Base-by-base conservation (phyloP, 2,329 filamentous ascomycete genomes). In the Scedosporium aurantiacum region DNA sequence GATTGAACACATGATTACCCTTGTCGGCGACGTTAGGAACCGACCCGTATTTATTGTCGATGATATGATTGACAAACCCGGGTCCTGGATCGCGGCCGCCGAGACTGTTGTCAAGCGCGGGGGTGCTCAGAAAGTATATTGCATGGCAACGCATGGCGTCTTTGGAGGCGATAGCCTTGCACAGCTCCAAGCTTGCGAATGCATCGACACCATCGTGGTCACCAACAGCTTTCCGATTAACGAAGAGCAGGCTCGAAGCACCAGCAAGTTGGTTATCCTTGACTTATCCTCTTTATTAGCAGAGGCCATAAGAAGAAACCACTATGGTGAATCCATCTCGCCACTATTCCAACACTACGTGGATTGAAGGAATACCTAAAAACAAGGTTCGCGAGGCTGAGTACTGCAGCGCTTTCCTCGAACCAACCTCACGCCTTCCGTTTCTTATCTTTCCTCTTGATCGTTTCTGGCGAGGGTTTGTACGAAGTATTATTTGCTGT, bases 21-120 rank as follows among this genome's bases (percentile, higher is more conserved):
- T 99, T n/a, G 94, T 99, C 14, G 94, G 94, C 63, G 90, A 97
- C 68, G 94, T 99, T 63, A 88, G 86, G 70, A 86, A 90, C 70
- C 85, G 90, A 63, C 87, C 90, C 0, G 94, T 97, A 60, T 88
- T 99, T 71, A 91, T 99, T 64, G 89, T 99, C 58, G 94, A 99
- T 72, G 94, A 99, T 72, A 97, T 99, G 89, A 97, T 99, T 70
- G 94, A 99, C 76, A 97, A 96, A 77, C 87, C 91, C 8, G 90
- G 89, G 14, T 96, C 91, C 5, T 99, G 94, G 94, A 95, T 99
- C 67, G 93, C 93, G 5, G 94, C 94, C 5, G 94, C 94, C 12
- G 94, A 99, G 78, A 96, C 92, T 1, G 93, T 96, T 2, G 90
- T 96, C 60, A 97, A 97, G 79, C 85, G 89, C 65, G 95, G 94